These are phyloP conservation scores for Baeospora myosura DNA, from an alignment of 1,284 basidiomycete species.

Conservation along the genomic window DNA sequence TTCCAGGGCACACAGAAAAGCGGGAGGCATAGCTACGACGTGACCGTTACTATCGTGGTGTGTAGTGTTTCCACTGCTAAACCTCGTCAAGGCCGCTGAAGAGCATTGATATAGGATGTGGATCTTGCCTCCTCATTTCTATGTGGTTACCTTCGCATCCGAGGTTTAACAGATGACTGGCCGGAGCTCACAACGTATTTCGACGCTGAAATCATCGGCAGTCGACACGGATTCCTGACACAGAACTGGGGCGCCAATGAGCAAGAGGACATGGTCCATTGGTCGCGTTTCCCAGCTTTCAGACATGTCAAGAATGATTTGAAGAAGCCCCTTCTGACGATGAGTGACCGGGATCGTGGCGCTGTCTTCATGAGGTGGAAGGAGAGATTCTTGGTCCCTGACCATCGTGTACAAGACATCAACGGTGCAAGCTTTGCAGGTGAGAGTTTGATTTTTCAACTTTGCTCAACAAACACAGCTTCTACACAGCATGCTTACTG, in stretches of 20 bases:
- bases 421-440: constrained; percentile 94
- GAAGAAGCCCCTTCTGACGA: constrained; percentile 66
- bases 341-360: constrained; percentile 66
- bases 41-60: constrained; percentile 75
- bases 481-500: constrained; percentile 14
- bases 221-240: constrained; percentile 81
- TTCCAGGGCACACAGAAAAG: constrained; percentile 81
- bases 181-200: constrained; percentile 90
- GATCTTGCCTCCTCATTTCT: constrained; percentile 74
- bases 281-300: constrained; percentile 89
- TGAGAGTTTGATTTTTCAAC: constrained; percentile 30
- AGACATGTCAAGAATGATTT: constrained; percentile 69
- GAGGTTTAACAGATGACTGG: constrained; percentile 84
- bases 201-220: constrained; percentile 89
- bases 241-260: constrained; percentile 82
- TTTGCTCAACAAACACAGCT: neutral
- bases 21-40: constrained; percentile 79
- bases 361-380: constrained; percentile 96
- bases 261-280: constrained; percentile 84
- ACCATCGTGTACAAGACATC: constrained; percentile 90
- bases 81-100: neutral
- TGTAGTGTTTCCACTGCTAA: constrained; percentile 24
- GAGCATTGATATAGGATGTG: constrained; percentile 53
- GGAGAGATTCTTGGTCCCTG: constrained; percentile 90
- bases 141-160: constrained; percentile 85